Base-by-base conservation (phyloP, 306 rosid genomes). In the Cyclanthera cordifolia region DNA sequence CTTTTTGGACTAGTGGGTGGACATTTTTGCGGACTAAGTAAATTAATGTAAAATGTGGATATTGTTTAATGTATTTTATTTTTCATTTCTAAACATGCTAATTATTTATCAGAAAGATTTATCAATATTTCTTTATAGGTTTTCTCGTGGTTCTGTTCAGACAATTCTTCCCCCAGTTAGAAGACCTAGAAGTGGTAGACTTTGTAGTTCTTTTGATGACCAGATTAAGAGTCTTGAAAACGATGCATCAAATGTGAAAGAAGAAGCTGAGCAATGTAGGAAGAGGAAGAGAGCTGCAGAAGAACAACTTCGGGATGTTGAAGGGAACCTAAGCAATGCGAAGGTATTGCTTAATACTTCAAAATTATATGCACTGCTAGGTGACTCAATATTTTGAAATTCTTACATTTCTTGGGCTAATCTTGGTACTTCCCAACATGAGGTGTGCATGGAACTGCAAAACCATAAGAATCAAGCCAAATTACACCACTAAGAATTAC, bases 61-160 rank as follows among this genome's bases (percentile, higher is more conserved):
- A 20, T 41, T 63, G 19, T 20, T 20, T 39, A 5, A 63, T 63
- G 23, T 63, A 20, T 63, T 20, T 2, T 41, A 13, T 41, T 63
- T 20, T 2, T 63, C 50, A 41, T 63, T 13, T 46, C 53, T 64
- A 64, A 41, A 9, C n/a, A n/a, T 13, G 23, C 34, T 43, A 64
- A 41, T 63, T 39, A 43, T 13, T 64, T 6, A 64, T 32, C 60
- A 13, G 30, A 63, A 72, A 76, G 15, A 17, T 19, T 19, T 43
- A 8, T 52, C 27, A 51, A 20, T 4, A 34, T 53, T 56, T 76
- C 45, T 71, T 48, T 75, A 30, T 73, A 92, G 98, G 95, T 92
- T 92, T 84, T 81, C 82, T 17, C 87, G 95, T 59, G 88, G 85
- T 75, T 59, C 85, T 55, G 95, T 87, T 72, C 89, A 92, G 76